phyloP scores from a whole-genome alignment of 257 asterid genomes.

The Coffea canephora region DNA sequence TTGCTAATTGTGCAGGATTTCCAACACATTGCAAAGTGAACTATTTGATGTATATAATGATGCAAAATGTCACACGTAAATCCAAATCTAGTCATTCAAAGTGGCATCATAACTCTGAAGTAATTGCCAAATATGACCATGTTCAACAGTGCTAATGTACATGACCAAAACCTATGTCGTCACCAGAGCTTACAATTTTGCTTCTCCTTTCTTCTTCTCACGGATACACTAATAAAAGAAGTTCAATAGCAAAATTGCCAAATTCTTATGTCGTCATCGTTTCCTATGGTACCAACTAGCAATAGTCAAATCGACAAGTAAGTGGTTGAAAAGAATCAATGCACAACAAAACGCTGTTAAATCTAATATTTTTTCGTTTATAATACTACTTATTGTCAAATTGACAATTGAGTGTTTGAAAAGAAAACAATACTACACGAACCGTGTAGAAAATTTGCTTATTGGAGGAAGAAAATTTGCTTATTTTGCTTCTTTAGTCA shows the following conservation, averaged over 20 bases:
- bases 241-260: background rate
- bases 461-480: background rate
- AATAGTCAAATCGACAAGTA: no score
- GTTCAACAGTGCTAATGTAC: background rate
- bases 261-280: no score
- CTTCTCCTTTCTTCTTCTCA: background rate
- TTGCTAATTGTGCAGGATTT: no score
- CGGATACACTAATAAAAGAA: background rate
- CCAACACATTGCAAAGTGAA: no score
- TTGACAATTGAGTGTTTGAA: slow-evolving; percentile 7
- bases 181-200: background rate
- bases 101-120: background rate
- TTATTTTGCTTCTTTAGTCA: background rate
- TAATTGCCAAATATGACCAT: no score
- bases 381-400: background rate
- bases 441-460: background rate
- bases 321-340: no score
- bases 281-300: no score
- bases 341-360: background rate
- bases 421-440: background rate
- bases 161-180: no score
- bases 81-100: no score
- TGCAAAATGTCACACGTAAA: no score
- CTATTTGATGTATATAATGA: no score
- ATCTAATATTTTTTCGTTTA: background rate